A percentile compares a stretch with the other conserved stretches of the same genome.
phyloP scores from a whole-genome alignment of 352 stramenopile species.

The Pythium rishiriense region DNA sequence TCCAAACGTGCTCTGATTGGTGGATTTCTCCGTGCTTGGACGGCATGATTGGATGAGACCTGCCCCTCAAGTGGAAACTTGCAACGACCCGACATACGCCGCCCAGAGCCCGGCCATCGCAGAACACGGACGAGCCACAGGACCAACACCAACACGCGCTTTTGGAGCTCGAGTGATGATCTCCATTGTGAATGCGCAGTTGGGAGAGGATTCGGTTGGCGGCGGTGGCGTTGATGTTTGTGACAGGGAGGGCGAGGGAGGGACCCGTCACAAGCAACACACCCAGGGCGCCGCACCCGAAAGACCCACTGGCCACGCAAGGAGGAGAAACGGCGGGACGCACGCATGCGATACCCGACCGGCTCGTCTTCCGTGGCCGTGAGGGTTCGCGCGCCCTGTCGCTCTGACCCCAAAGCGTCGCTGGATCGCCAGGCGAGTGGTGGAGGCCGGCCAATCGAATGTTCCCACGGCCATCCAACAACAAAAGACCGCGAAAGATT shows the following conservation, averaged over 20 bases:
- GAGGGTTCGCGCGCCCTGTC: conserved; percentile 1
- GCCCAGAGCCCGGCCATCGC: not conserved
- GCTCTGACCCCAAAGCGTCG: not conserved
- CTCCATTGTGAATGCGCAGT: not conserved
- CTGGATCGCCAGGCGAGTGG: too few relatives aligned
- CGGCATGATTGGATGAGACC: conserved; percentile 4
- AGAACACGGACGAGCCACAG: not conserved
- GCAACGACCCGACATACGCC: not conserved
- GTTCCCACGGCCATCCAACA: not conserved
- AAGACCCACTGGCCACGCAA: too few relatives aligned
- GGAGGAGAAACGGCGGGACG: too few relatives aligned
- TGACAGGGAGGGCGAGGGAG: not conserved
- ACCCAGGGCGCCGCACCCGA: too few relatives aligned
- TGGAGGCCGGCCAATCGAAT: not conserved
- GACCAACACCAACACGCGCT: not conserved
- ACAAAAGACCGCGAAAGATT: too few relatives aligned
- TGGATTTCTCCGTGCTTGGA: conserved; percentile 1
- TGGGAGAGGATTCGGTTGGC: too few relatives aligned
- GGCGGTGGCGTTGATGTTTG: not conserved
- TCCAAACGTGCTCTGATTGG: conserved; percentile 5
- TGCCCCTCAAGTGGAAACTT: conserved; percentile 6
- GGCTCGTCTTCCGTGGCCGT: conserved; percentile 5
- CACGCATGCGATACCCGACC: not conserved
- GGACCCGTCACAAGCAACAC: not conserved
- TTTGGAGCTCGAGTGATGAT: not conserved